phyloP scores from a whole-genome alignment of 2,329 filamentous ascomycete genomes.

The Sordariomycetes sp. region DNA sequence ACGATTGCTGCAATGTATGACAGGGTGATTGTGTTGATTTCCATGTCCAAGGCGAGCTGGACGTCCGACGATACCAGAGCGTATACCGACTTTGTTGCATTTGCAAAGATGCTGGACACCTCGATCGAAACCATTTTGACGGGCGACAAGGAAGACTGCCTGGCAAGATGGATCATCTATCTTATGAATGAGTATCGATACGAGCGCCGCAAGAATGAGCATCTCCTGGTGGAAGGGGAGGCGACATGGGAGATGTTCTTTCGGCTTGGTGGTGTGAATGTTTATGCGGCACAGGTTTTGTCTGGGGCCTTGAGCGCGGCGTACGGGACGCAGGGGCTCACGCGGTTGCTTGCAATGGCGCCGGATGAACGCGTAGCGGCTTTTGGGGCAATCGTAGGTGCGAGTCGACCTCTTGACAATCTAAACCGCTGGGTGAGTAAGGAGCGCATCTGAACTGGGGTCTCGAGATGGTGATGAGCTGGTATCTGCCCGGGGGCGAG shows the following conservation, averaged over 20 bases:
- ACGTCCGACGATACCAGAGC: constrained; percentile 28
- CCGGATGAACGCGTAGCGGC: constrained; percentile 12
- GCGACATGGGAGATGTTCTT: constrained; percentile 27
- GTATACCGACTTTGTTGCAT: constrained; percentile 39
- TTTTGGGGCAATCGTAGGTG: constrained; percentile 17
- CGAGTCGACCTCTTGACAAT: constrained; percentile 1
- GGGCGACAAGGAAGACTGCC: constrained; percentile 34
- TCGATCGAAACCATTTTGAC: constrained; percentile 32
- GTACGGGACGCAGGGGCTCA: constrained; percentile 16
- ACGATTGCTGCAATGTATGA: constrained; percentile 52
- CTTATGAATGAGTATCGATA: constrained; percentile 35
- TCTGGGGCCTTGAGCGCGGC: constrained; percentile 14
- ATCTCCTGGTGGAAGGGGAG: constrained; percentile 25
- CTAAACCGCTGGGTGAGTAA: neutral
- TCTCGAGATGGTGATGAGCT: neutral
- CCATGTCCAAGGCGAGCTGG: constrained; percentile 35
- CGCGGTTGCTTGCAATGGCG: constrained; percentile 19
- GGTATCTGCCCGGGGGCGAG: neutral
- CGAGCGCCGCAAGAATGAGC: constrained; percentile 15
- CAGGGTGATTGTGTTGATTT: constrained; percentile 56
- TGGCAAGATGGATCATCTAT: constrained; percentile 44
- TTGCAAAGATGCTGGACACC: constrained; percentile 28
- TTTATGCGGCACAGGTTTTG: constrained; percentile 22
- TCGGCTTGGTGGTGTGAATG: constrained; percentile 22
- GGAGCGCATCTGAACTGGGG: neutral